Evolutionary conservation across 345 rosid genomes (phyloP).

Genomic region (Microthlaspi erraticum): DNA sequence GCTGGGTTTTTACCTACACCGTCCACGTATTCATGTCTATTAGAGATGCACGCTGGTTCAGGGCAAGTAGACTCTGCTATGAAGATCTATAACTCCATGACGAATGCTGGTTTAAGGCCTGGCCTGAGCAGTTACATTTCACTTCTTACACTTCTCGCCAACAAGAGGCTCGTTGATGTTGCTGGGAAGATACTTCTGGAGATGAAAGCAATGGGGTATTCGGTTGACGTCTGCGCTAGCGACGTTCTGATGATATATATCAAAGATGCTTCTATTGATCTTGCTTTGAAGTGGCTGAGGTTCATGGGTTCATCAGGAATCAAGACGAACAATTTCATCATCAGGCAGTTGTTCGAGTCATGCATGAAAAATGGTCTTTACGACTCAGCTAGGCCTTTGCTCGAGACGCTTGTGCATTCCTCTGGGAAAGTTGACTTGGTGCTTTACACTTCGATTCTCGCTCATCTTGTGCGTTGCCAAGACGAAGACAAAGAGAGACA

Average conservation of each 20-base stretch:
- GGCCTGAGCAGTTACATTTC: slow-evolving; percentile 85
- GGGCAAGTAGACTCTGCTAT: slow-evolving; percentile 93
- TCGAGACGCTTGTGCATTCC: slow-evolving; percentile 79
- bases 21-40: slow-evolving; percentile 86
- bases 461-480: slow-evolving; percentile 88
- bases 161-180: slow-evolving; percentile 88
- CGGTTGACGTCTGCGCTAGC: slow-evolving; percentile 91
- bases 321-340: slow-evolving; percentile 87
- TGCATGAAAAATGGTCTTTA: slow-evolving; percentile 87
- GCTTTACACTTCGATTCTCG: slow-evolving; percentile 94
- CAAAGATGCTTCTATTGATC: slow-evolving; percentile 89
- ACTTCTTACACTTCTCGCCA: slow-evolving; percentile 82
- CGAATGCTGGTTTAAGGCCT: slow-evolving; percentile 86
- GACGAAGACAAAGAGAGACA: slow-evolving; percentile 89
- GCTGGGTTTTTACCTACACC: slow-evolving; percentile 95
- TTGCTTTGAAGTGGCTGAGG: slow-evolving; percentile 89
- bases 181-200: slow-evolving; percentile 94
- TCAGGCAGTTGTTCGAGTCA: slow-evolving; percentile 92
- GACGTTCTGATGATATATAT: slow-evolving; percentile 96
- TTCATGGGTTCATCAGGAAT: slow-evolving; percentile 97
- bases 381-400: slow-evolving; percentile 91
- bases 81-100: slow-evolving; percentile 95
- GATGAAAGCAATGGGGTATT: slow-evolving; percentile 95
- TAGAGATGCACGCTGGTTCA: slow-evolving; percentile 94
- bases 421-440: slow-evolving; percentile 91